Percentiles rank a stretch among this genome's conserved stretches.
Evolutionary conservation across 768 basidiomycete genomes (phyloP).

Genomic region (Panaeolus cyanescens): DNA sequence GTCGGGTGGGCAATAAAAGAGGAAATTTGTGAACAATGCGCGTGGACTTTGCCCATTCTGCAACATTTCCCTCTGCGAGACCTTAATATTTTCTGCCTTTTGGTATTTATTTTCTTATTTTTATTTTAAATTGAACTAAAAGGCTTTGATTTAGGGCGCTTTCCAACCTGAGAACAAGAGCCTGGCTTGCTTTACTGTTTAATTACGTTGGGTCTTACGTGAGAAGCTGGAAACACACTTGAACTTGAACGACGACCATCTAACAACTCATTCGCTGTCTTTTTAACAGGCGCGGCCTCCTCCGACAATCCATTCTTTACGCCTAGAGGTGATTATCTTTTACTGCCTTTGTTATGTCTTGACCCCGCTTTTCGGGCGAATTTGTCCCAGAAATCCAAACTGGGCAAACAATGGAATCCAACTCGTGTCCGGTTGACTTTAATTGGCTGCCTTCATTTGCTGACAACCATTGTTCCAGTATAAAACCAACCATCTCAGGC

Average conservation of each 20-base stretch:
- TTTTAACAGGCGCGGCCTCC: constrained; percentile 66
- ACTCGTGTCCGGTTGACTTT: not conserved
- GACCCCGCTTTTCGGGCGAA: not conserved
- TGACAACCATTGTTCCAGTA: constrained; percentile 30
- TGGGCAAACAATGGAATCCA: constrained; percentile 35
- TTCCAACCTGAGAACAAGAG: not conserved
- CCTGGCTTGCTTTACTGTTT: constrained; percentile 15
- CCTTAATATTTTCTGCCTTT: constrained; percentile 30
- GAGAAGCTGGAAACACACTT: constrained; percentile 13
- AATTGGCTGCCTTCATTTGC: not conserved
- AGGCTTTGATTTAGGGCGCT: not conserved
- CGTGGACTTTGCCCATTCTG: constrained; percentile 26
- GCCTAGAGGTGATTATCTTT: constrained; percentile 44
- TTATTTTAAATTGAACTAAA: not conserved
- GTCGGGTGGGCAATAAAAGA: constrained; percentile 48
- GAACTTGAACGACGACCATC: constrained; percentile 10
- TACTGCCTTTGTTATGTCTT: constrained; percentile 13
- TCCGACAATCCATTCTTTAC: constrained; percentile 66
- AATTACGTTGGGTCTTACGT: constrained; percentile 9
- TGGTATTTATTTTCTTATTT: constrained; percentile 41
- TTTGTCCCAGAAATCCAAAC: constrained; percentile 19
- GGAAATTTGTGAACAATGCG: constrained; percentile 26
- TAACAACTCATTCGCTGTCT: constrained; percentile 8
- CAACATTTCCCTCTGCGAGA: constrained; percentile 22
- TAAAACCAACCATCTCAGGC: constrained; percentile 29